Base-by-base conservation (phyloP, 345 rosid species). In the Gossypium ekmanianum region DNA sequence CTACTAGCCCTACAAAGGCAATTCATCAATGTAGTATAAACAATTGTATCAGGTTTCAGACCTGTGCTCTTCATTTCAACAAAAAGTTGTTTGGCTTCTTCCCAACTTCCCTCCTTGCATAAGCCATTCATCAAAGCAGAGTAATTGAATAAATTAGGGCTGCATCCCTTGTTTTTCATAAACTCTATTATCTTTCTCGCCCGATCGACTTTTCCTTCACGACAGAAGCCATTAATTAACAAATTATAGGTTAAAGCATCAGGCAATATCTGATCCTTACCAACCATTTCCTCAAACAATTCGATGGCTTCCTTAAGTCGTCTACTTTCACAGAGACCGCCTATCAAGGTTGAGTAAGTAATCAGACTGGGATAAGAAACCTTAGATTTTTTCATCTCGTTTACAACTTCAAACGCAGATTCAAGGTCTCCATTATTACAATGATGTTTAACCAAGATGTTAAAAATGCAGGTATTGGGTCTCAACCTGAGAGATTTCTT, bases 401-500 rank as follows among this genome's bases (percentile, higher is more conserved):
- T 81, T 14, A 91, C 52, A 71, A 94, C 92, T 52, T 83, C 80
- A 74, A 83, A 81, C 3, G 94, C 97, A 45, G 89, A 91, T 20
- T 83, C 85, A 17, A 87, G 52, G 82, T 84, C 83, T 29, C 92
- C 91, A 48, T 77, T 84, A 81, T 81, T 91, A 80, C 99, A 91
- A 50, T 93, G 98, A 66, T 90, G 85, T 86, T 93, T 93, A 29
- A 95, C 87, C 27, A 93, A 66, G 70, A 95, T 93, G 78, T 93
- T 95, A 84, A 91, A 95, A 81, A 93, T 93, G 81, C 99, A 95
- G 10, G 92, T 88, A 75, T 93, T 95, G 45, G 94, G 98, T 68
- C 76, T 80, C 87, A 93, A 63, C 9, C 74, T 86, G 44, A 89
- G 83, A 78, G 66, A 59, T 17, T 76, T 79, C 74, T 83, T 87